phyloP scores from a whole-genome alignment of 176 grass and related monocot genomes.

The Oryza officinalis region DNA sequence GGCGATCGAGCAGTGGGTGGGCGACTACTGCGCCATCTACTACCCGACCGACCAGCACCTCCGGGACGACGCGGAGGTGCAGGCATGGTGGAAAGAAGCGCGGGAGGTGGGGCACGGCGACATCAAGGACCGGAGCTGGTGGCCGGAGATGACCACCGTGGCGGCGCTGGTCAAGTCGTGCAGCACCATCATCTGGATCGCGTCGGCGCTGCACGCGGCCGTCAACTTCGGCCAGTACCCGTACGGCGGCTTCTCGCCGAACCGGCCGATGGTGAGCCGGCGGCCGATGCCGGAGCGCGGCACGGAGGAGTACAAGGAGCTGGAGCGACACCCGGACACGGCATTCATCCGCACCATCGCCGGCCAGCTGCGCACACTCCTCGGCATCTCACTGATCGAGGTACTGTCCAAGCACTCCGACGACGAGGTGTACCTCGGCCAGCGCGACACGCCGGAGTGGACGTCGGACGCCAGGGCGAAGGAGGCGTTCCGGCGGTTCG shows the following conservation, averaged over 20 bases:
- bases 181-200: slow-evolving; percentile 44
- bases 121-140: slow-evolving; percentile 41
- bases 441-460: no score
- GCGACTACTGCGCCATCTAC: background rate
- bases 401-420: no score
- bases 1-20: background rate
- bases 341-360: background rate
- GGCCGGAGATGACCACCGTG: slow-evolving; percentile 42
- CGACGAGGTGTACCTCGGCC: no score
- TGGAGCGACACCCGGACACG: background rate
- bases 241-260: no score
- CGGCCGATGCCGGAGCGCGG: background rate
- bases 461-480: no score
- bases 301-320: background rate
- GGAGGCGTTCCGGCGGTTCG: no score
- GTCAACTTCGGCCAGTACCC: no score
- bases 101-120: slow-evolving; percentile 49
- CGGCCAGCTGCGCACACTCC: background rate
- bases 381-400: no score
- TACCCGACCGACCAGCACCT: background rate
- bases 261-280: no score
- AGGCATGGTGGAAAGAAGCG: slow-evolving; percentile 54
- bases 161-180: slow-evolving; percentile 29
- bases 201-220: background rate
- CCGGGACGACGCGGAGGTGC: slow-evolving; percentile 40